phyloP scores from a whole-genome alignment of 805 yeast genomes.

The Schwanniomyces occidentalis region DNA sequence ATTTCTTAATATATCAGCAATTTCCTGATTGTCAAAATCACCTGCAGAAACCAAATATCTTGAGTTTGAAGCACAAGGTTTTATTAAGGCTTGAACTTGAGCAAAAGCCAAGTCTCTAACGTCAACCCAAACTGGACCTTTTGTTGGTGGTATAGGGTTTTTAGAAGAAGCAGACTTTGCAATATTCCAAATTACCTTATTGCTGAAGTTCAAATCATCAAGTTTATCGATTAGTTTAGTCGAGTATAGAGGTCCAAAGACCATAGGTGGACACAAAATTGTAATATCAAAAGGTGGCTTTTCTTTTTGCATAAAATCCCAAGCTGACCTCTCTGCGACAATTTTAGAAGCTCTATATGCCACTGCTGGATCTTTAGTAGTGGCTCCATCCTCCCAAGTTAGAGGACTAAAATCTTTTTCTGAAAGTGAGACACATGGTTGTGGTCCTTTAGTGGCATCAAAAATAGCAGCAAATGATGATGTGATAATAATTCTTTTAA shows the following conservation, averaged over 20 bases:
- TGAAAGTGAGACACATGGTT: constrained; percentile 13
- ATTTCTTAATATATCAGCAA: constrained; percentile 18
- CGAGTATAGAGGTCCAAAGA: constrained; percentile 20
- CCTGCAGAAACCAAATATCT: constrained; percentile 28
- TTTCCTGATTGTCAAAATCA: constrained; percentile 27
- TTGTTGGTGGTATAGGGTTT: constrained; percentile 18
- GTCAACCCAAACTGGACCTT: constrained; percentile 33
- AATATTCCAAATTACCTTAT: constrained; percentile 19
- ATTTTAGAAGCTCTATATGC: constrained; percentile 19
- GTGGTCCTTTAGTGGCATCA: constrained; percentile 17
- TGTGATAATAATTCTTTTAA: constrained; percentile 19
- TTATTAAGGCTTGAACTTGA: constrained; percentile 44
- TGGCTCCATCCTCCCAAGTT: constrained; percentile 15
- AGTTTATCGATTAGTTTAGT: constrained; percentile 13
- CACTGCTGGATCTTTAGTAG: constrained; percentile 14
- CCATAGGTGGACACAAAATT: constrained; percentile 18
- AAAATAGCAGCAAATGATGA: constrained; percentile 23
- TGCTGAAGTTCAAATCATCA: constrained; percentile 14
- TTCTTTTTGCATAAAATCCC: constrained; percentile 14
- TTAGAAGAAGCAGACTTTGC: constrained; percentile 6
- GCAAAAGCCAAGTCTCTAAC: constrained; percentile 65
- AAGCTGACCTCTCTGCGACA: constrained; percentile 19
- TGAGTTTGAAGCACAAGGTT: constrained; percentile 5
- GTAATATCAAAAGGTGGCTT: constrained; percentile 16
- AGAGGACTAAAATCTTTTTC: constrained; percentile 17